Evolutionary conservation across 2,329 filamentous ascomycete genomes (phyloP).

Genomic region (Talaromyces marneffei): DNA sequence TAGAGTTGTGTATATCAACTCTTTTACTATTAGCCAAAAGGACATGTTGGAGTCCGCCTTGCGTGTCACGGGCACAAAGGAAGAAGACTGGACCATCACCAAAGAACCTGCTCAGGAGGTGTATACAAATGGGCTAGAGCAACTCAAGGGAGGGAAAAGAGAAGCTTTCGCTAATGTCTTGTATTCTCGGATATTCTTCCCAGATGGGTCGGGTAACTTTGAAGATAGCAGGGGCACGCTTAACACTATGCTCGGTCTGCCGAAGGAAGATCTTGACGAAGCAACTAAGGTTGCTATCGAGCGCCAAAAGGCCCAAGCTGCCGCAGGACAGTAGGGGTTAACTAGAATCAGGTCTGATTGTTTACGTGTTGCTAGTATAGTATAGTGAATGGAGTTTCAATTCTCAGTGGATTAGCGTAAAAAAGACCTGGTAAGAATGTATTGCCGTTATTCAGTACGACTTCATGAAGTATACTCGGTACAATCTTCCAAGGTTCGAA

Average conservation of each 20-base stretch:
- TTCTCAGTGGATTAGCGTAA: too few relatives aligned
- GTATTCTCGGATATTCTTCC: constrained; percentile 53
- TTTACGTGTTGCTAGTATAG: too few relatives aligned
- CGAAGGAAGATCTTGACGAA: constrained; percentile 1
- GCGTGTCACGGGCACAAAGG: constrained; percentile 52
- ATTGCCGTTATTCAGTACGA: too few relatives aligned
- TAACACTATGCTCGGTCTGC: neutral
- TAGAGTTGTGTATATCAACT: constrained; percentile 47
- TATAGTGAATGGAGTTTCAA: too few relatives aligned
- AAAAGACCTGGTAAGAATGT: too few relatives aligned
- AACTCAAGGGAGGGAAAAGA: constrained; percentile 20
- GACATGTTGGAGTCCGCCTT: constrained; percentile 61
- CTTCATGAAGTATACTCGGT: too few relatives aligned
- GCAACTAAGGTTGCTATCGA: constrained; percentile 2
- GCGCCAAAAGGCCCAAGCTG: neutral
- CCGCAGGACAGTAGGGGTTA: neutral
- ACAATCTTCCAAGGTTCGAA: too few relatives aligned
- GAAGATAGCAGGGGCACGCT: neutral
- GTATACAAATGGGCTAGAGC: constrained; percentile 44
- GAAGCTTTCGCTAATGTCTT: constrained; percentile 47
- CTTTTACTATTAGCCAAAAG: constrained; percentile 58
- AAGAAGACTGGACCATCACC: constrained; percentile 56
- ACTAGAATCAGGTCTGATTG: too few relatives aligned
- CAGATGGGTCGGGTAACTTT: constrained; percentile 25
- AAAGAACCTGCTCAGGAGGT: constrained; percentile 45